These are phyloP conservation scores for Martensiomyces pterosporus DNA, from an alignment of 192 early-diverging fungal genomes.

Conservation along the genomic window DNA sequence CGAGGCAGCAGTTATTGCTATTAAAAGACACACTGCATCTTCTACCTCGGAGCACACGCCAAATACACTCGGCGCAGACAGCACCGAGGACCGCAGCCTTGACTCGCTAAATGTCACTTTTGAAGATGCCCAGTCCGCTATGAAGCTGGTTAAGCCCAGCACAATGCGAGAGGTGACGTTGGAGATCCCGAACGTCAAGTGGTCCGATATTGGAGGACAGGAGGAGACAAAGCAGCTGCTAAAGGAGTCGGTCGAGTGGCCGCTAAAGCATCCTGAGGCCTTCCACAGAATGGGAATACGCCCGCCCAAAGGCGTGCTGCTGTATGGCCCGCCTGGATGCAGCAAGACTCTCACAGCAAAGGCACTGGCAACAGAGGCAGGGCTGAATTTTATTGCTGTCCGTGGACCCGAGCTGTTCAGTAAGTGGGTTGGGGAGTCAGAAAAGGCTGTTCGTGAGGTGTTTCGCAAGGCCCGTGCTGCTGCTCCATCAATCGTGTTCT, in stretches of 20 bases:
- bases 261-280: conserved; percentile 87
- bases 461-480: conserved; percentile 93
- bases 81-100: no score
- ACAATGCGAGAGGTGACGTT: conserved; percentile 60
- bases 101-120: conserved; percentile 5
- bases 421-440: conserved; percentile 99
- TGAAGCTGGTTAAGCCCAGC: conserved; percentile 28
- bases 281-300: conserved; percentile 85
- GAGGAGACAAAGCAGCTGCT: conserved; percentile 84
- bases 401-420: conserved; percentile 98
- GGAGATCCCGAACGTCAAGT: conserved; percentile 89
- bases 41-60: not conserved
- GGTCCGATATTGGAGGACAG: conserved; percentile 95
- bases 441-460: conserved; percentile 92
- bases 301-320: conserved; percentile 94
- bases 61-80: no score
- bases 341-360: conserved; percentile 98
- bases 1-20: conserved; percentile 81
- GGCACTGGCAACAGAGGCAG: conserved; percentile 93
- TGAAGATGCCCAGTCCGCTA: conserved; percentile 8
- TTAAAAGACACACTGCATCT: conserved; percentile 54
- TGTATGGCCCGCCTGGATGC: conserved; percentile 98
- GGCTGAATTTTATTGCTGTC: conserved; percentile 96
- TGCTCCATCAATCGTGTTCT: conserved; percentile 94
- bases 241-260: conserved; percentile 97